These are phyloP conservation scores for Aspergillus intermedius DNA, from an alignment of 2,329 filamentous ascomycete genomes.

Conservation along the genomic window DNA sequence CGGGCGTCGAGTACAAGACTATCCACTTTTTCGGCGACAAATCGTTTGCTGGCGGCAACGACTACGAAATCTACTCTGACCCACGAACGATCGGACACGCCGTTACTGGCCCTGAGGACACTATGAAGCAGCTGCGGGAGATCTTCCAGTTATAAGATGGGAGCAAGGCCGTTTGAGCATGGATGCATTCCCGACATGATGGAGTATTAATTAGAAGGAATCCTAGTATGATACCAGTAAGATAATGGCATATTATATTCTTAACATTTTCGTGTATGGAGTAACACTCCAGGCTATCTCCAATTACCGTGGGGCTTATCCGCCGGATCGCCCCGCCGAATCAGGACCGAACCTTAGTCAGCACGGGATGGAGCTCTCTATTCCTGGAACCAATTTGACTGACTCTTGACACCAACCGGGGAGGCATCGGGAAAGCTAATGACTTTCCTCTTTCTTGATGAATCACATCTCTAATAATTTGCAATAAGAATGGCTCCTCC, in stretches of 20 bases:
- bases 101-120: slow-evolving; percentile 76
- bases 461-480: not conserved
- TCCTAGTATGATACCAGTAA: not conserved
- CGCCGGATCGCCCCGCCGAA: not conserved
- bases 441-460: not conserved
- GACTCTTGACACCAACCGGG: not conserved
- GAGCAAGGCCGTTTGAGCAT: not conserved
- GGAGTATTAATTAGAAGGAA: not conserved
- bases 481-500: slow-evolving; percentile 32
- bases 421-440: too few species aligned
- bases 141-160: slow-evolving; percentile 59
- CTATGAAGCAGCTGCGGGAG: slow-evolving; percentile 70
- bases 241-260: not conserved
- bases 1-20: slow-evolving; percentile 61
- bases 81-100: slow-evolving; percentile 75
- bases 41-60: slow-evolving; percentile 82
- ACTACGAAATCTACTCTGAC: slow-evolving; percentile 89
- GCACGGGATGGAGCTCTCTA: not conserved
- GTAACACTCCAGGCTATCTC: not conserved
- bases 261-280: not conserved
- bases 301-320: not conserved
- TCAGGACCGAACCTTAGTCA: not conserved
- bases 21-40: slow-evolving; percentile 99
- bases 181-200: too few species aligned
- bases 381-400: not conserved